These are phyloP conservation scores for Flueggea neowawraea DNA, from an alignment of 441 rosid species.

Conservation along the genomic window DNA sequence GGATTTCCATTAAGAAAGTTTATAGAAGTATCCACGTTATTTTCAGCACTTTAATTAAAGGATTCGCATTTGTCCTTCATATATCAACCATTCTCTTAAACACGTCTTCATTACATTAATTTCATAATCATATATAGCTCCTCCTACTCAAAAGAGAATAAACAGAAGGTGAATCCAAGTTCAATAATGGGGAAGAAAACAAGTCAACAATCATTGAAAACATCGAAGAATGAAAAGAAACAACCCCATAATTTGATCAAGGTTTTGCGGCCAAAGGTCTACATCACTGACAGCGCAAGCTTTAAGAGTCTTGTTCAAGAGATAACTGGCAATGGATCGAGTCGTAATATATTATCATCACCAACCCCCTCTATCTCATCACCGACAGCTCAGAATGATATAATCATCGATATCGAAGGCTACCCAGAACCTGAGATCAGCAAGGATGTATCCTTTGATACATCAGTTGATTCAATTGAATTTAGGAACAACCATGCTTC, in stretches of 20 bases:
- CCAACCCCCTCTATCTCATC: neutral
- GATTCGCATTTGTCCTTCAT: too few species aligned
- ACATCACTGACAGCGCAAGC: conserved; percentile 31
- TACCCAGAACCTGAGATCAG: too few species aligned
- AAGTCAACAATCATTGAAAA: conserved; percentile 9
- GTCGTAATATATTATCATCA: neutral
- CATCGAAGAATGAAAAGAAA: conserved; percentile 21
- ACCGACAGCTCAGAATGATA: neutral
- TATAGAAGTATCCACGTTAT: conserved; percentile 11
- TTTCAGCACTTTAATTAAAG: conserved; percentile 13
- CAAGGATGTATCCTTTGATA: conserved; percentile 9
- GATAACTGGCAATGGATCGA: conserved; percentile 32
- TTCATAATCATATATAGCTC: too few species aligned
- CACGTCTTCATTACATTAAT: too few species aligned
- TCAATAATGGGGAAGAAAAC: conserved; percentile 26
- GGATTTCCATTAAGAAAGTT: conserved; percentile 4
- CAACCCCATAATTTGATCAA: conserved; percentile 19
- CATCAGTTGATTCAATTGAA: conserved; percentile 13
- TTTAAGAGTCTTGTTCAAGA: conserved; percentile 47
- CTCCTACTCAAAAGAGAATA: conserved; percentile 1
- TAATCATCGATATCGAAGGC: too few species aligned
- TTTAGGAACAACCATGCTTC: conserved; percentile 6
- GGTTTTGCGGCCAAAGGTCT: conserved; percentile 34
- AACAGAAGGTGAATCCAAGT: conserved; percentile 4
- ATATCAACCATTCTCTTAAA: too few species aligned